Evolutionary conservation across 257 asterid species (phyloP), one percentile per base, ranked within the genome.

Genomic region (Leonotis leonurus): DNA sequence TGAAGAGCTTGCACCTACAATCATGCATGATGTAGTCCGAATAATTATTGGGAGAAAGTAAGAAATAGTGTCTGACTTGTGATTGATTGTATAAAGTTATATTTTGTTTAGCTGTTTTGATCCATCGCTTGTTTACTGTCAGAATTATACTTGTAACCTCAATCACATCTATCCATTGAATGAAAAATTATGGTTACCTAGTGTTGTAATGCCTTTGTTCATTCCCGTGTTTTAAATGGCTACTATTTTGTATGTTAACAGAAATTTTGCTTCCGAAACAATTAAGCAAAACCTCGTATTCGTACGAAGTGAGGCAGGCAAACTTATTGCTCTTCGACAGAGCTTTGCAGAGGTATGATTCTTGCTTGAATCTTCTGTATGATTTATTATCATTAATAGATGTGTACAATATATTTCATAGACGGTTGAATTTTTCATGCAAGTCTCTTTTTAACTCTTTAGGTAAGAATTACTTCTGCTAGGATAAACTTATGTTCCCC

Each of bases 241-340:
- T 68, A 17, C 60, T 51, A 8, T 45, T 48, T 16, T 17, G 12
- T 33, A 56, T 43, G 62, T 66, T 65, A 39, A 64, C 95, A 90
- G 96, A 68, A 90, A 90, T 68, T 77, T 96, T 26, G 98, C 98
- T 33, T 90, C 95, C 51, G 89, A 85, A 56, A 69, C 86, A 24
- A 81, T 93, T 68, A 87, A 87, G 79, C 99, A 93, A 75, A 82
- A 81, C 73, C 81, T 93, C 63, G 72, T 80, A 32, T 93, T 67
- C 59, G 99, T 85, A 14, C 97, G 99, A 64, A 93, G 96, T 54
- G 99, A 93, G 80, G 96, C 89, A 77, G 99, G 99, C 60, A 93
- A 89, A 74, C 86, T 87, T 69, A 74, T 87, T 54, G 99, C 94
- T 63, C 96, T 93, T 79, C 97, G 85, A 35, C 99, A 89, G 79